Conservation (phyloP, 768 basidiomycete species). For the Boletus insuetus region DNA sequence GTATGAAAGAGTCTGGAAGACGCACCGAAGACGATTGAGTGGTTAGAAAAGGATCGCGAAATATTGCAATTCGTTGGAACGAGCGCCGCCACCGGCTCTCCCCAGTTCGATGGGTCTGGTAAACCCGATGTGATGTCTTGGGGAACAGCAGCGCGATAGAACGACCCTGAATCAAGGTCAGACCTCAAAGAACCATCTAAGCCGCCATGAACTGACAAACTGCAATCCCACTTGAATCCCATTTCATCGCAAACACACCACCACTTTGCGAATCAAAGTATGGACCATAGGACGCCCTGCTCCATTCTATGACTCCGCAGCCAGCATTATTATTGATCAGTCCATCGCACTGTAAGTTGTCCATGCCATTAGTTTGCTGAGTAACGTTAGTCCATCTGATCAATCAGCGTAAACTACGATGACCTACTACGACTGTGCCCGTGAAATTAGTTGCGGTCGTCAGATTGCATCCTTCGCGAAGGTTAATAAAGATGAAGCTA, state of each 20-base stretch:
- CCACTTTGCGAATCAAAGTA: conserved; percentile 78
- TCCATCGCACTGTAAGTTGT: conserved; percentile 56
- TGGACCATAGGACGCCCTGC: conserved; percentile 79
- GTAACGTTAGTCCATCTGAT: neutral
- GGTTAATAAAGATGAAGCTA: neutral
- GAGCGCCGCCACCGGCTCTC: conserved; percentile 60
- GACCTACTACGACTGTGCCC: conserved; percentile 59
- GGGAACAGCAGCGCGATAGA: conserved; percentile 76
- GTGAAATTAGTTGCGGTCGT: conserved; percentile 56
- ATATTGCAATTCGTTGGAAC: conserved; percentile 55
- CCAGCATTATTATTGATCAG: conserved; percentile 59
- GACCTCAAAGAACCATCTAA: neutral
- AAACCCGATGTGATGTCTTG: conserved; percentile 57
- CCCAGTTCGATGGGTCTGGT: conserved; percentile 70
- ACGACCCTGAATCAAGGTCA: conserved; percentile 56
- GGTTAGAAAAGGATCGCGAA: conserved; percentile 57
- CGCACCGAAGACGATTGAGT: conserved; percentile 75
- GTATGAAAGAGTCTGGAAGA: conserved; percentile 5
- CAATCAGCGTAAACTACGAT: neutral
- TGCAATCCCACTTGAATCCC: conserved; percentile 75
- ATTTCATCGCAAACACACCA: conserved; percentile 87
- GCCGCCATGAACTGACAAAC: conserved; percentile 51
- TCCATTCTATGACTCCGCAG: conserved; percentile 78
- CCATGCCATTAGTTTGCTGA: conserved; percentile 46
- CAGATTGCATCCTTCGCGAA: conserved; percentile 51